Evolutionary conservation across 768 basidiomycete species (phyloP), one percentile per base, ranked within the genome.

Genomic region (Mycena haematopus): DNA sequence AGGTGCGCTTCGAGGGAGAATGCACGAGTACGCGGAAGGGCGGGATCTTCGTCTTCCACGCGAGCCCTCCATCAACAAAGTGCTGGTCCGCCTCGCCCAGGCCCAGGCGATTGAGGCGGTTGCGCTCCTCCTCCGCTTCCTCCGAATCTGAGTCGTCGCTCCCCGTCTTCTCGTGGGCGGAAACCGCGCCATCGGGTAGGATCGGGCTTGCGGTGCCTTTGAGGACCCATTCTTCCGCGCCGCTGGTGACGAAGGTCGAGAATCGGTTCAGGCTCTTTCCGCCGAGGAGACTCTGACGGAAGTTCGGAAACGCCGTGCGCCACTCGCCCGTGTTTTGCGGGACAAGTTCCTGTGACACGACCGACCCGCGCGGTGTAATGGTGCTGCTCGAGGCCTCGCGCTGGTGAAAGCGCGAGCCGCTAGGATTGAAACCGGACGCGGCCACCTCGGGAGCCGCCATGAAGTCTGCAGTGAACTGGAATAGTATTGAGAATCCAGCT

Each of bases 191-290:
- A 25, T 54, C 52, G 5, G 70, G 47, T 33, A 72, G 59, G 31
- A 66, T 62, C 8, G 73, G 65, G 15, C 80, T 78, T 46, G 76
- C 73, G 27, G 76, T 78, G 5, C 92, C 92, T 52, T 88, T 84
- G n/a, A 93, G 81, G 9, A 93, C 82, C 77, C 87, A 94, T 54
- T 88, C 88, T 72, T 94, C 92, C 11, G 92, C 92, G 36, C 92
- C 92, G 60, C 89, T 92, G 8, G 90, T 92, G 15, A 94, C 92
- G 72, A 93, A 94, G 58, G 82, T 88, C 0, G 91, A 92, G 75
- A 94, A 94, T n/a, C 92, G 83, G 72, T 93, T 93, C 56, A 93
- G 74, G 47, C 85, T 86, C 74, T 88, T 92, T 11, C 92, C 91
- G 31, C 90, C 87, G 1, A 94, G 83, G 0, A 93, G 79, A 65